Conservation (phyloP, 2,329 filamentous ascomycete species). For the Dothiorella sarmentorum region DNA sequence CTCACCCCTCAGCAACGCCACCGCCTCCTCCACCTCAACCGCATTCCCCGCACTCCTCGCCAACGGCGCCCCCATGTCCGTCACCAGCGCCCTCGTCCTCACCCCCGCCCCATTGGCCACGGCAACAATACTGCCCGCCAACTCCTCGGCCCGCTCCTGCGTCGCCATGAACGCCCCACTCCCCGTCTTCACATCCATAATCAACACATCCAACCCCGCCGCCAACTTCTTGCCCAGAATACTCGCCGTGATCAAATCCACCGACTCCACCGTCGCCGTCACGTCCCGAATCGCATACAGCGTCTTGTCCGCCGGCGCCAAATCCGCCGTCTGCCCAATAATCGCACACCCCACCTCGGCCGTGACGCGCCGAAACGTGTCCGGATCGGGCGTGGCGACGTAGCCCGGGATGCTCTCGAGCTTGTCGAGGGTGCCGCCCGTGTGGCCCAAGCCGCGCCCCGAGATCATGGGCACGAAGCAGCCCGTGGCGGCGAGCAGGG, state of each 20-base stretch:
- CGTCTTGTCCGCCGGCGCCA: slow-evolving; percentile 18
- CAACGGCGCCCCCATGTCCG: slow-evolving; percentile 15
- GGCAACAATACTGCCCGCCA: slow-evolving; percentile 14
- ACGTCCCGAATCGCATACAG: slow-evolving; percentile 18
- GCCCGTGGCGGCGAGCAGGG: slow-evolving; percentile 13
- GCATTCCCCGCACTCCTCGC: slow-evolving; percentile 16
- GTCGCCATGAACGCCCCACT: slow-evolving; percentile 17
- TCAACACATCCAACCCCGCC: slow-evolving; percentile 15
- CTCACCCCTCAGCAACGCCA: slow-evolving; percentile 17
- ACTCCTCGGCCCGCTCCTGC: background rate
- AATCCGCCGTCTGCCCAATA: slow-evolving; percentile 17
- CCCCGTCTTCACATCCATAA: slow-evolving; percentile 19
- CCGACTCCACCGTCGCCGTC: slow-evolving; percentile 16
- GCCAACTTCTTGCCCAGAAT: slow-evolving; percentile 18
- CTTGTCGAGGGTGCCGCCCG: slow-evolving; percentile 19
- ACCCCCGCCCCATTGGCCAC: slow-evolving; percentile 15
- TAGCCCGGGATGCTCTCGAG: slow-evolving; percentile 18
- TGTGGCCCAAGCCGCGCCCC: slow-evolving; percentile 16
- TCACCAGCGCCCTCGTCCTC: slow-evolving; percentile 10
- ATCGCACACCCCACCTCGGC: slow-evolving; percentile 11
- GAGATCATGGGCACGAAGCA: slow-evolving; percentile 19
- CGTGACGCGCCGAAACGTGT: slow-evolving; percentile 7
- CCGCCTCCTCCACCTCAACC: slow-evolving; percentile 17
- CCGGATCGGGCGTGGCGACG: slow-evolving; percentile 1
- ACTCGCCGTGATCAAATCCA: slow-evolving; percentile 17